Base-by-base conservation (phyloP, 1,284 basidiomycete genomes). In the Tilletia walkeri region DNA sequence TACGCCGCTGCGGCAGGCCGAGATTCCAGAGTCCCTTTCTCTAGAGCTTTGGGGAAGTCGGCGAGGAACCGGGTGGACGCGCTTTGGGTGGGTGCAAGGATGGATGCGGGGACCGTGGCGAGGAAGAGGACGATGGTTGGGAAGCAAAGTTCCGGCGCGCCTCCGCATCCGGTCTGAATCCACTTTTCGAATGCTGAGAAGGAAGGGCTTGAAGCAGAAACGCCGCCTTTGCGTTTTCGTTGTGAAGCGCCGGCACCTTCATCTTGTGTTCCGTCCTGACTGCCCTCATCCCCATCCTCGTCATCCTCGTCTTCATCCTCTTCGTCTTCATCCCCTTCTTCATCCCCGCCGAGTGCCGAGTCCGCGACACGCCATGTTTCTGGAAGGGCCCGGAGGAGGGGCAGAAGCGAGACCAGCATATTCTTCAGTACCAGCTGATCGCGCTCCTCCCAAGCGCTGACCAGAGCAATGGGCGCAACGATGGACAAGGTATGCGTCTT, bases 21-120 rank as follows among this genome's bases (percentile, higher is more conserved):
- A 24, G 50, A 54, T 61, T 79, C 88, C 7, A 92, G 84, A 0
- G 89, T 89, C 20, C 88, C 88, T 14, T 88, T 88, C 66, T 90
- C 88, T 0, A 92, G 83, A 0, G 91, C 91, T 9, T 88, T 88
- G 90, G 92, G 93, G 77, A 95, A 89, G 0, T 91, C 88, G 1
- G 85, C 84, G 78, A 92, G 90, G 45, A 95, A 84, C n/a, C 87
- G 86, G 0, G 74, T 63, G 36, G 84, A 76, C 0, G 77, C 77
- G 81, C 70, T 77, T 0, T 88, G 65, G 1, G 84, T 75, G 7
- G 80, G 74, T 0, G 84, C 80, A 34, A 86, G 76, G 14, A 85
- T 68, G 63, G 80, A 85, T 3, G 86, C 80, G 5, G 92, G 91
- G 36, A 95, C 88, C 0, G 91, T 93, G 0, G 91, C 91, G 3